Conservation (phyloP, 768 basidiomycete genomes). For the Pulveroboletus sp. region DNA sequence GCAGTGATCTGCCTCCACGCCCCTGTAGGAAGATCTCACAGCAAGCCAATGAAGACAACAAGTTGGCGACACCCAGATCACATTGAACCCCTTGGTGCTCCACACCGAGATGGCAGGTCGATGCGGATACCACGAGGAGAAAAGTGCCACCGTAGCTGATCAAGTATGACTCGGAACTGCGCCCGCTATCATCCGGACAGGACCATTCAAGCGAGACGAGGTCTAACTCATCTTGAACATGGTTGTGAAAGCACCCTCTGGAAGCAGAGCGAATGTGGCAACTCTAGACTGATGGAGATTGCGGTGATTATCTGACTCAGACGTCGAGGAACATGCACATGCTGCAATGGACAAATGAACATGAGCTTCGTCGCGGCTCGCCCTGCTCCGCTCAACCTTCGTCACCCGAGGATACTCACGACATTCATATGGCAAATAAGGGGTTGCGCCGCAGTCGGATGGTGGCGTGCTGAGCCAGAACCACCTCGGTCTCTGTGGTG, state of each 20-base stretch:
- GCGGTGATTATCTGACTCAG: constrained; percentile 23
- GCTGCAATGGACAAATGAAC: background rate
- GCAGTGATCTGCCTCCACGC: too few relatives aligned
- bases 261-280: constrained; percentile 15
- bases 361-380: constrained; percentile 7
- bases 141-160: too few relatives aligned
- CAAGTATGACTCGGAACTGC: too few relatives aligned
- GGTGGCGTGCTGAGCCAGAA: background rate
- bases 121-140: background rate
- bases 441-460: constrained; percentile 11
- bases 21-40: too few relatives aligned
- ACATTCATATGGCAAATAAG: constrained; percentile 4
- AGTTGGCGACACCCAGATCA: background rate
- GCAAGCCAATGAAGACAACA: background rate
- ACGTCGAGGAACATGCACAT: background rate
- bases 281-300: constrained; percentile 14
- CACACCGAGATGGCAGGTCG: background rate
- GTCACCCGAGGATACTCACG: constrained; percentile 6
- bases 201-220: background rate
- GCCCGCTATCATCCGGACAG: background rate
- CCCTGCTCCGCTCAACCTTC: constrained; percentile 12
- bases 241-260: constrained; percentile 6
- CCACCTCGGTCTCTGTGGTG: constrained; percentile 2
- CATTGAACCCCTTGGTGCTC: background rate
- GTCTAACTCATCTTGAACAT: background rate